These are phyloP conservation scores for Neonectria neomacrospora DNA, from an alignment of 2,329 filamentous ascomycete species.

Conservation along the genomic window DNA sequence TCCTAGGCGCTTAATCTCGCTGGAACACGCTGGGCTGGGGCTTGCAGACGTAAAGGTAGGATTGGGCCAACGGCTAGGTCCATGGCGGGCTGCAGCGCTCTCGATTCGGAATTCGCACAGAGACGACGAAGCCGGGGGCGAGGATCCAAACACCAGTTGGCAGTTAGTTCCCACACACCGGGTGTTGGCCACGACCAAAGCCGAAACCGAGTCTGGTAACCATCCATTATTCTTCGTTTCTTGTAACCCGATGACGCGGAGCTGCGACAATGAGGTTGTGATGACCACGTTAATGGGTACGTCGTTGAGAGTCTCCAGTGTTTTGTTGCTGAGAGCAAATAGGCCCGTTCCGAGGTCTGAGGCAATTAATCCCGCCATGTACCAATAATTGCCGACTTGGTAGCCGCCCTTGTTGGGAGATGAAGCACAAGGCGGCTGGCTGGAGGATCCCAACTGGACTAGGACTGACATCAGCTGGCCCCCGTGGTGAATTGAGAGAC, in stretches of 20 bases:
- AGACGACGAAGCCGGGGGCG: slow-evolving; percentile 13
- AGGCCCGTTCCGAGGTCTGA: slow-evolving; percentile 9
- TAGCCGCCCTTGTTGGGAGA: slow-evolving; percentile 9
- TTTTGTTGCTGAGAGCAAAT: slow-evolving; percentile 1
- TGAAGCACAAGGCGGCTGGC: slow-evolving; percentile 10
- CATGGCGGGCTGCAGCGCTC: slow-evolving; percentile 39
- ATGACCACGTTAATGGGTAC: background rate
- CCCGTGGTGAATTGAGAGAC: slow-evolving; percentile 11
- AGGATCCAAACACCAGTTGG: slow-evolving; percentile 18
- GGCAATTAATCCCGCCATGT: slow-evolving; percentile 25
- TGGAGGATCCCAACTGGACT: slow-evolving; percentile 21
- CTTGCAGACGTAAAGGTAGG: slow-evolving; percentile 38
- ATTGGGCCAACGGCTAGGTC: slow-evolving; percentile 41
- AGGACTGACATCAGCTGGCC: slow-evolving; percentile 10
- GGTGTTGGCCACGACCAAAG: slow-evolving; percentile 17
- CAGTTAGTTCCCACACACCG: slow-evolving; percentile 25
- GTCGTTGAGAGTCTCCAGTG: slow-evolving; percentile 8
- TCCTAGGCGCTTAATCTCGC: slow-evolving; percentile 42
- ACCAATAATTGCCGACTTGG: background rate
- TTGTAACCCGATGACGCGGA: slow-evolving; percentile 28
- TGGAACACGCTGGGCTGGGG: slow-evolving; percentile 35
- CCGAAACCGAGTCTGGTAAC: slow-evolving; percentile 20
- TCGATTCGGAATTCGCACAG: slow-evolving; percentile 39
- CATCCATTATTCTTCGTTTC: slow-evolving; percentile 14
- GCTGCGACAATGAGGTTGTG: slow-evolving; percentile 14